A percentile compares a stretch with the other conserved stretches of the same genome.
phyloP scores from a whole-genome alignment of 164 flowering plant genomes.

The Dillenia turbinata region DNA sequence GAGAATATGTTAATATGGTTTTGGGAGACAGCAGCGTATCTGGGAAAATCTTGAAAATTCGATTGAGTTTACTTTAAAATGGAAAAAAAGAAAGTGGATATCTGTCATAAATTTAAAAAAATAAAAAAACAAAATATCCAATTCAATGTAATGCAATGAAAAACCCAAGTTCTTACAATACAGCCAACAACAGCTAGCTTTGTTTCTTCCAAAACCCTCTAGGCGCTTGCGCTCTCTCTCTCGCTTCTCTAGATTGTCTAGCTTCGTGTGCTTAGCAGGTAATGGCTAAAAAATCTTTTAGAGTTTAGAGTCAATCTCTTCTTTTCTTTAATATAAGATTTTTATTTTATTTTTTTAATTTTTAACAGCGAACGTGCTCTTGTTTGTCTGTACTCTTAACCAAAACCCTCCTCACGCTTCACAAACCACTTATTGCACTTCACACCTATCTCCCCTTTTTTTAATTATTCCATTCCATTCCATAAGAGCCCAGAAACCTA shows the following conservation, averaged over 20 bases:
- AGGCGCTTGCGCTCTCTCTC: neutral
- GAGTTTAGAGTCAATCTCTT: constrained; percentile 11
- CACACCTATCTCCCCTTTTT: neutral
- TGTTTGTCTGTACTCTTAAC: constrained; percentile 18
- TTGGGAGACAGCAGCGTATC: constrained; percentile 69
- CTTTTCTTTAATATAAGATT: constrained; percentile 5
- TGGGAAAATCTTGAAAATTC: constrained; percentile 68
- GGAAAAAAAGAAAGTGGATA: constrained; percentile 16
- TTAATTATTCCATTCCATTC: neutral
- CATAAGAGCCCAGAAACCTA: constrained; percentile 1
- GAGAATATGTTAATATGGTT: constrained; percentile 16
- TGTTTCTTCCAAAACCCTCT: neutral
- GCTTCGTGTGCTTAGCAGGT: constrained; percentile 5
- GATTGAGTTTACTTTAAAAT: constrained; percentile 64
- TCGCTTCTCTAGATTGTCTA: neutral
- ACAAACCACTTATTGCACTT: constrained; percentile 20
- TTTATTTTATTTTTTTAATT: neutral
- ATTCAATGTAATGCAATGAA: constrained; percentile 25
- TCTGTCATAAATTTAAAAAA: constrained; percentile 14
- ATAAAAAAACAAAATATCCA: constrained; percentile 12
- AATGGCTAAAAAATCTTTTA: neutral
- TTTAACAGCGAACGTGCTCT: constrained; percentile 19
- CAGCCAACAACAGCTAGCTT: constrained; percentile 13
- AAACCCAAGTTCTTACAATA: constrained; percentile 9
- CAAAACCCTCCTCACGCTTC: constrained; percentile 23